Conservation (phyloP, 495 filamentous ascomycete species). For the Daldinia bambusicola region DNA sequence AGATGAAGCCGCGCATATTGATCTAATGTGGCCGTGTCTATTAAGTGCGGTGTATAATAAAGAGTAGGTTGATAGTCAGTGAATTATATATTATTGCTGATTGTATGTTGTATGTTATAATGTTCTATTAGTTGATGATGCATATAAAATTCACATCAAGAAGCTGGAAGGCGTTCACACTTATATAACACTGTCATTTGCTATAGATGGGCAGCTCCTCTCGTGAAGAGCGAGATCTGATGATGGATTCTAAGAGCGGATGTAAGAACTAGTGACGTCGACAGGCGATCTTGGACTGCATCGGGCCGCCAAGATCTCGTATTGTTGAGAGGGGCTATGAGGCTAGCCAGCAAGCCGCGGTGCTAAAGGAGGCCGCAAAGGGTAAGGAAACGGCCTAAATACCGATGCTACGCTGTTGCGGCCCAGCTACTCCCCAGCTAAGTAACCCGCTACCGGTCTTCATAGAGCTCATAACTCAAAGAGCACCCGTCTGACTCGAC, state of each 20-base stretch:
- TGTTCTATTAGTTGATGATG: conserved; percentile 24
- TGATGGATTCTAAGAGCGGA: conserved; percentile 31
- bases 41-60: conserved; percentile 4
- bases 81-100: conserved; percentile 15
- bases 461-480: conserved; percentile 4
- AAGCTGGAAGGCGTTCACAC: conserved; percentile 2
- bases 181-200: conserved; percentile 28
- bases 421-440: background rate
- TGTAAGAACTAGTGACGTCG: conserved; percentile 39
- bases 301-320: conserved; percentile 43
- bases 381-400: conserved; percentile 28
- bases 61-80: background rate
- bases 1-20: conserved; percentile 41
- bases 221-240: conserved; percentile 38
- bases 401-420: conserved; percentile 8
- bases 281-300: conserved; percentile 32
- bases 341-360: conserved; percentile 13
- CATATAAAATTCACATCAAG: conserved; percentile 6
- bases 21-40: conserved; percentile 11
- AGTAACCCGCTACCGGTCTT: conserved; percentile 1
- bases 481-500: background rate
- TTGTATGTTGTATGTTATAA: conserved; percentile 9
- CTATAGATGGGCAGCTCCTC: conserved; percentile 29
- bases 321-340: conserved; percentile 39
- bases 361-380: conserved; percentile 25